These are phyloP conservation scores for Infundibulicybe gibba DNA, from an alignment of 768 basidiomycete species.

Conservation along the genomic window DNA sequence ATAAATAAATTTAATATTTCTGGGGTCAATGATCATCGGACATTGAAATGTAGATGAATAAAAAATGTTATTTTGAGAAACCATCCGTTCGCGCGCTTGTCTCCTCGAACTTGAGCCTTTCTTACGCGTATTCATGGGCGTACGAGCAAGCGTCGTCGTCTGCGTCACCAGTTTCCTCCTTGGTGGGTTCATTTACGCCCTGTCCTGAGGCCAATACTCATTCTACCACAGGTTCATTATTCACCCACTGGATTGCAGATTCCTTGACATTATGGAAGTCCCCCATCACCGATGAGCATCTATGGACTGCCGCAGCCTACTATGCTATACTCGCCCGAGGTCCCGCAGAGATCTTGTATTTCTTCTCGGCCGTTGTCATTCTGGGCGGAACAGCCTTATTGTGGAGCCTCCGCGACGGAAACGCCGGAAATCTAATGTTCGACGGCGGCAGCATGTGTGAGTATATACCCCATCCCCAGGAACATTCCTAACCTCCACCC, in stretches of 20 bases:
- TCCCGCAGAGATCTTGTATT: constrained; percentile 51
- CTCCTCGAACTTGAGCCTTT: not conserved
- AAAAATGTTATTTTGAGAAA: not conserved
- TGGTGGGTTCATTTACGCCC: constrained; percentile 38
- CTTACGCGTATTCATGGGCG: constrained; percentile 44
- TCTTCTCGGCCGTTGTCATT: constrained; percentile 50
- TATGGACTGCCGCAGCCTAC: constrained; percentile 81
- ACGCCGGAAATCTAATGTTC: constrained; percentile 87
- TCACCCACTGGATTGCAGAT: constrained; percentile 94
- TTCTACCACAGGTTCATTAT: constrained; percentile 50
- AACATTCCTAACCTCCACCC: constrained; percentile 1
- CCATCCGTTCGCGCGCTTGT: not conserved
- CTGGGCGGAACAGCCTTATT: constrained; percentile 67
- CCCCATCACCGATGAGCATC: constrained; percentile 77
- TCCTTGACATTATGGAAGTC: constrained; percentile 88
- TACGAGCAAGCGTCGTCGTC: constrained; percentile 72
- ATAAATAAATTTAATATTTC: not conserved
- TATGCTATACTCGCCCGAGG: constrained; percentile 75
- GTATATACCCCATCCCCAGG: constrained; percentile 20
- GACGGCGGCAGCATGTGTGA: constrained; percentile 86
- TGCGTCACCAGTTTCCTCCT: constrained; percentile 79
- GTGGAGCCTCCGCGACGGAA: constrained; percentile 74
- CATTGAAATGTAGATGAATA: too few species aligned
- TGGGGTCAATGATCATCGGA: not conserved
- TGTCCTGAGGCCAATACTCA: not conserved